phyloP scores from a whole-genome alignment of 108 stramenopile genomes.

The Pseudonitzschia pungens region DNA sequence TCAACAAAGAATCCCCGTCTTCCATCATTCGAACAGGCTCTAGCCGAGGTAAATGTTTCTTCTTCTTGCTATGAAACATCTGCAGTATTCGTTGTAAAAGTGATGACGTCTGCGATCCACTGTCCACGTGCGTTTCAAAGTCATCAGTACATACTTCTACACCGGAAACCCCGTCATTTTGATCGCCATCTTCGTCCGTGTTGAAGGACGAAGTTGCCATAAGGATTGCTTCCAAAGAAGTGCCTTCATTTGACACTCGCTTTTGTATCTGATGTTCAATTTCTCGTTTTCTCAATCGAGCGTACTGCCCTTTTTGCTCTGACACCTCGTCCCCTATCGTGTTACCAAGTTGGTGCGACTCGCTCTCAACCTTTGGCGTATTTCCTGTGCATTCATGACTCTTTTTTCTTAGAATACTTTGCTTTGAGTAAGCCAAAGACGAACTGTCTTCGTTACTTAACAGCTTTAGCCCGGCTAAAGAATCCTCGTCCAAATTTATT shows the following conservation, averaged over 20 bases:
- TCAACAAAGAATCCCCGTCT: not conserved
- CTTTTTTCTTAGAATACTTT: not conserved
- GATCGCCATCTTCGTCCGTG: slow-evolving; percentile 3
- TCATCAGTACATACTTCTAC: slow-evolving; percentile 9
- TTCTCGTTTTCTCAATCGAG: slow-evolving; percentile 13
- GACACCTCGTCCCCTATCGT: too few relatives aligned
- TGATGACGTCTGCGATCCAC: not conserved
- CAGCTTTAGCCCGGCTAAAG: slow-evolving; percentile 12
- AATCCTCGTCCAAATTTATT: not conserved
- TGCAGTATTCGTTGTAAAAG: not conserved
- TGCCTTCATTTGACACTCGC: slow-evolving; percentile 1
- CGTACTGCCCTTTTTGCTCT: not conserved
- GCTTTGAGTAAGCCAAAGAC: not conserved
- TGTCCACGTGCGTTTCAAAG: not conserved
- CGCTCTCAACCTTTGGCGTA: not conserved
- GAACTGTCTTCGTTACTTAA: not conserved
- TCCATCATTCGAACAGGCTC: not conserved
- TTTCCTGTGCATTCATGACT: not conserved
- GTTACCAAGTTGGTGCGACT: not conserved
- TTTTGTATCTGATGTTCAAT: not conserved
- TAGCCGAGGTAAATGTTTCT: not conserved
- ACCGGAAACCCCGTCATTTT: not conserved
- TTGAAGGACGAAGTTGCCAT: slow-evolving; percentile 14
- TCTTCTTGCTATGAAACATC: not conserved
- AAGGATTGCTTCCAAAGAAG: slow-evolving; percentile 11